These are phyloP conservation scores for Leucosporidium creatinivorum DNA, from an alignment of 768 basidiomycete species.

Conservation along the genomic window DNA sequence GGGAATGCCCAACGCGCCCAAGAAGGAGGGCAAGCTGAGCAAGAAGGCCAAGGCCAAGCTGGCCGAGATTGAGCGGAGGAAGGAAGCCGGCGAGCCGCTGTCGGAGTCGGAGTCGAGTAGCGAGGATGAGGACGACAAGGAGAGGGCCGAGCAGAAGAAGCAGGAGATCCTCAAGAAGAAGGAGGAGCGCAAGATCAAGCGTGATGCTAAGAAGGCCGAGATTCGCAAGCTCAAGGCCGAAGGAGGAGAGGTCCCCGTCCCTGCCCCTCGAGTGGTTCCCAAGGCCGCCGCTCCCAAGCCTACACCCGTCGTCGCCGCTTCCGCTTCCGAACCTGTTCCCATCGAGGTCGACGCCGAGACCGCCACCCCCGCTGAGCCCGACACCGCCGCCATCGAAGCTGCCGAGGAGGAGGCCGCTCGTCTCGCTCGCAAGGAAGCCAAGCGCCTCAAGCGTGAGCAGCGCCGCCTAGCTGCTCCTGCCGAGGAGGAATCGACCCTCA, in stretches of 20 bases:
- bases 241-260: constrained; percentile 26
- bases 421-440: constrained; percentile 7
- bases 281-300: constrained; percentile 7
- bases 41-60: constrained; percentile 37
- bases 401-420: constrained; percentile 7
- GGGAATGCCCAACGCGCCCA: constrained; percentile 35
- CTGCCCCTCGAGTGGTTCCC: constrained; percentile 30
- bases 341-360: constrained; percentile 1
- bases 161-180: constrained; percentile 1
- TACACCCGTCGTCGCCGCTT: constrained; percentile 18
- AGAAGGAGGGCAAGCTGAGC: constrained; percentile 27
- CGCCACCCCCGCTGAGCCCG: constrained; percentile 15
- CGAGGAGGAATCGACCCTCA: constrained; percentile 34
- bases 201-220: constrained; percentile 34
- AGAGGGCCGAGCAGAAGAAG: constrained; percentile 28
- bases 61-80: background rate
- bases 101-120: constrained; percentile 5
- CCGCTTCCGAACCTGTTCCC: background rate
- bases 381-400: constrained; percentile 16
- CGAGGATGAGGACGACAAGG: constrained; percentile 25
- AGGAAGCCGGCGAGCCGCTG: background rate
- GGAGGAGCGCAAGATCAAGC: constrained; percentile 23
- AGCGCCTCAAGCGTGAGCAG: constrained; percentile 17
- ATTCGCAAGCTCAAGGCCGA: constrained; percentile 20
- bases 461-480: constrained; percentile 38